Conservation (phyloP, 169 alveolate genomes). For the Fabrea salina region DNA sequence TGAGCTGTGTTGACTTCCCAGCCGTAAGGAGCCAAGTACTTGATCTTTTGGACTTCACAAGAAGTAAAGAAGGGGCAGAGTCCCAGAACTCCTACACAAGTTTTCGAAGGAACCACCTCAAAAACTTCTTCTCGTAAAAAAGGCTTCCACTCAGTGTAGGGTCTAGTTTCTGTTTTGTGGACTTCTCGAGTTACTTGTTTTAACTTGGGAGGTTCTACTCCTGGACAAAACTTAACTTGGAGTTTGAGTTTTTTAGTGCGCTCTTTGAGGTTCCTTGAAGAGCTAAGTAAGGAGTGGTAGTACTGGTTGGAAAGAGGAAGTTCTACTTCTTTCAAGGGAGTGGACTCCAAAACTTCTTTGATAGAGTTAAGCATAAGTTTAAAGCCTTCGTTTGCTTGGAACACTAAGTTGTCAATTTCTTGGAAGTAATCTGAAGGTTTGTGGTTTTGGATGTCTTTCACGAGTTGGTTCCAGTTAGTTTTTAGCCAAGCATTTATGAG, state of each 20-base stretch:
- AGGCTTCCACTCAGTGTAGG: constrained; percentile 6
- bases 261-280: neutral
- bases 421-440: constrained; percentile 11
- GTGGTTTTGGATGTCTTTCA: neutral
- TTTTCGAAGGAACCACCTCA: neutral
- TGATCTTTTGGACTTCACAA: neutral
- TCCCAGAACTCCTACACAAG: neutral
- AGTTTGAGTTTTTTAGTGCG: constrained; percentile 21
- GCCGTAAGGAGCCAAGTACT: constrained; percentile 19
- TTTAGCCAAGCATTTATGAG: too few species aligned
- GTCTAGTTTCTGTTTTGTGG: neutral
- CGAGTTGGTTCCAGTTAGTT: neutral
- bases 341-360: neutral
- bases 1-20: constrained; percentile 11
- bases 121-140: neutral
- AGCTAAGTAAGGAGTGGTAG: too few species aligned
- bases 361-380: neutral
- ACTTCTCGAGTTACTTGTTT: neutral
- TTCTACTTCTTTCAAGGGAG: neutral
- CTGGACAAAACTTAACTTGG: constrained; percentile 8
- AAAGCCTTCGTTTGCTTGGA: neutral
- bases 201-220: constrained; percentile 14
- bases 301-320: too few species aligned
- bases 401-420: neutral
- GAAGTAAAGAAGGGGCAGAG: neutral